Evolutionary conservation across 2,329 filamentous ascomycete genomes (phyloP).

Genomic region (Pezicula carpinea): DNA sequence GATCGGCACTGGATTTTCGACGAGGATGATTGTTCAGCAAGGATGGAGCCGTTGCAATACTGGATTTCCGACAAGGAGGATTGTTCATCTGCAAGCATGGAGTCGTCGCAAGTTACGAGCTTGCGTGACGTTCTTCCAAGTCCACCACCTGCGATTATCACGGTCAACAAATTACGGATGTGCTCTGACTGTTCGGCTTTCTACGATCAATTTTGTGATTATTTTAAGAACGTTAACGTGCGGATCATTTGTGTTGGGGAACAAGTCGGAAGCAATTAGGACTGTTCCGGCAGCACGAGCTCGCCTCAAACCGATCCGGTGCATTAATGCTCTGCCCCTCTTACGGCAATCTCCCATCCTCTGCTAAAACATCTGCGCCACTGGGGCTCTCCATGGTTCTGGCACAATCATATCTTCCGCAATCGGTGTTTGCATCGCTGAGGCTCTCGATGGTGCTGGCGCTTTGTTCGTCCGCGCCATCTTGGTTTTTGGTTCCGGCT

Average conservation of each 20-base stretch:
- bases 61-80: conserved; percentile 8
- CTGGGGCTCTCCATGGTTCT: conserved; percentile 17
- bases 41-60: conserved; percentile 3
- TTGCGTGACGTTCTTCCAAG: conserved; percentile 6
- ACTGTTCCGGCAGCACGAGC: conserved; percentile 5
- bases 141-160: conserved; percentile 6
- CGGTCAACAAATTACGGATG: conserved; percentile 6
- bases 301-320: too few relatives aligned
- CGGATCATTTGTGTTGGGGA: conserved; percentile 2
- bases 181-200: conserved; percentile 7
- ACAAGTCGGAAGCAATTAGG: conserved; percentile 1
- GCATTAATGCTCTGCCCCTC: background rate
- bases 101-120: conserved; percentile 6
- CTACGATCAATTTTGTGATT: conserved; percentile 7
- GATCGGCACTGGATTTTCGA: conserved; percentile 8
- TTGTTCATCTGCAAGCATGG: conserved; percentile 4
- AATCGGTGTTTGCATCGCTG: conserved; percentile 5
- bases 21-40: conserved; percentile 6
- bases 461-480: conserved; percentile 4
- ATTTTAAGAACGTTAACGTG: conserved; percentile 4
- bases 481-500: conserved; percentile 5
- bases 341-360: conserved; percentile 9
- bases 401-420: conserved; percentile 14
- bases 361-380: conserved; percentile 17
- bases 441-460: background rate